Percentiles rank a stretch among this genome's conserved stretches.
Conservation (phyloP, 2,329 filamentous ascomycete species). For the Alternaria ventricosa region DNA sequence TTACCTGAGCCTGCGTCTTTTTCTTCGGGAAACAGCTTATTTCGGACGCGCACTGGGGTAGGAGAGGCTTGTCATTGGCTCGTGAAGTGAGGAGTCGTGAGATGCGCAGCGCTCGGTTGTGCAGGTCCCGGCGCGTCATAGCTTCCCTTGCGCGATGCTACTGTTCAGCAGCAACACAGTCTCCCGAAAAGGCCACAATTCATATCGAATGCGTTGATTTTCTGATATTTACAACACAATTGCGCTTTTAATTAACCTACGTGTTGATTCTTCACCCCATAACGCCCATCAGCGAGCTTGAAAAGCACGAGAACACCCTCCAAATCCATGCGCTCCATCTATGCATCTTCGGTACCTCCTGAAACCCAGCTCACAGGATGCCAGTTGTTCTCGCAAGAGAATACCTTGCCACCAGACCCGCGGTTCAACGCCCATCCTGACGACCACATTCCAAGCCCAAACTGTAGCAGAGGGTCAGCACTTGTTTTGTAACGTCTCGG, state of each 20-base stretch:
- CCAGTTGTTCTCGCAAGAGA: slow-evolving; percentile 43
- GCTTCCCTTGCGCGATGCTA: slow-evolving; percentile 16
- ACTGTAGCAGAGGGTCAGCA: slow-evolving; percentile 20
- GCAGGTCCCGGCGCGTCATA: slow-evolving; percentile 19
- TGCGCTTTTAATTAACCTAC: neutral
- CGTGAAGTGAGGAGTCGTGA: slow-evolving; percentile 30
- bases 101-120: slow-evolving; percentile 24
- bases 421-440: slow-evolving; percentile 31
- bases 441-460: slow-evolving; percentile 38
- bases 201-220: neutral
- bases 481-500: neutral
- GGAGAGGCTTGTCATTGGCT: slow-evolving; percentile 39
- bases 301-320: neutral
- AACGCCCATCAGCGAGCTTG: neutral
- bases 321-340: neutral
- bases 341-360: slow-evolving; percentile 2
- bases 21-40: slow-evolving; percentile 36
- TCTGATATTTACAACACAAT: neutral
- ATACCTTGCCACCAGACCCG: slow-evolving; percentile 34
- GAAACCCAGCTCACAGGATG: slow-evolving; percentile 24
- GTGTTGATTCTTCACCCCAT: neutral
- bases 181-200: neutral
- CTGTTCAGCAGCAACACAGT: neutral
- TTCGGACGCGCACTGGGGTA: slow-evolving; percentile 29
- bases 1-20: slow-evolving; percentile 37